phyloP scores from a whole-genome alignment of 108 stramenopile genomes.

The Cyclotella atomus region DNA sequence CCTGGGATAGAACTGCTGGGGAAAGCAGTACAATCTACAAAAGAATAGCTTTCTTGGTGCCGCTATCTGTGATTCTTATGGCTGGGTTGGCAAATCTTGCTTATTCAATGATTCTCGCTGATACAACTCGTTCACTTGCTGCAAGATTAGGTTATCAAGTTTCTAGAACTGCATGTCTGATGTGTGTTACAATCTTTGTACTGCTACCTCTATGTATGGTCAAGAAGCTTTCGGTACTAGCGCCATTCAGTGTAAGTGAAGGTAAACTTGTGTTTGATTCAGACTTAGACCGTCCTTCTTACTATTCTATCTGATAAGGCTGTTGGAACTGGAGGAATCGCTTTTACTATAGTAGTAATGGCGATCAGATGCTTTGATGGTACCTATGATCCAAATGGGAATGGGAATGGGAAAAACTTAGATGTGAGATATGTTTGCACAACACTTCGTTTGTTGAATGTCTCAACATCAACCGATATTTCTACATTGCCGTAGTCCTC shows the following conservation, averaged over 20 bases:
- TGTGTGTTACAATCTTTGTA: slow-evolving; percentile 56
- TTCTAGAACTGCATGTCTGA: slow-evolving; percentile 35
- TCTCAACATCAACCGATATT: too few relatives aligned
- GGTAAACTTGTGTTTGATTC: background rate
- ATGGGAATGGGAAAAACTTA: slow-evolving; percentile 46
- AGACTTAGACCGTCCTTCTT: background rate
- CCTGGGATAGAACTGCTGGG: slow-evolving; percentile 75
- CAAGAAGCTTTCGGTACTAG: slow-evolving; percentile 66
- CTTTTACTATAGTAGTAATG: slow-evolving; percentile 58
- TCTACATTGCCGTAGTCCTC: background rate
- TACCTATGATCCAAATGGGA: slow-evolving; percentile 51
- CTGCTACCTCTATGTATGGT: slow-evolving; percentile 86
- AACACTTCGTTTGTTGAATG: background rate
- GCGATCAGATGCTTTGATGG: slow-evolving; percentile 68
- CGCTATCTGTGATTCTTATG: slow-evolving; percentile 45
- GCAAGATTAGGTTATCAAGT: slow-evolving; percentile 17
- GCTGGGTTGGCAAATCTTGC: slow-evolving; percentile 57
- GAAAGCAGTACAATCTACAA: slow-evolving; percentile 12
- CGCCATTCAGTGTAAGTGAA: slow-evolving; percentile 60
- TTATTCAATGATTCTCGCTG: slow-evolving; percentile 85
- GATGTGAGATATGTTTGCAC: slow-evolving; percentile 18
- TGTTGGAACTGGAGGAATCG: slow-evolving; percentile 62
- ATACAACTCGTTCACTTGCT: slow-evolving; percentile 63
- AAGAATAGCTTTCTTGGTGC: slow-evolving; percentile 19
- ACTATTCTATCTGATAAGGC: slow-evolving; percentile 7